These are phyloP conservation scores for Salicornia ramosissima DNA, from an alignment of 148 eudicot species.

Conservation along the genomic window DNA sequence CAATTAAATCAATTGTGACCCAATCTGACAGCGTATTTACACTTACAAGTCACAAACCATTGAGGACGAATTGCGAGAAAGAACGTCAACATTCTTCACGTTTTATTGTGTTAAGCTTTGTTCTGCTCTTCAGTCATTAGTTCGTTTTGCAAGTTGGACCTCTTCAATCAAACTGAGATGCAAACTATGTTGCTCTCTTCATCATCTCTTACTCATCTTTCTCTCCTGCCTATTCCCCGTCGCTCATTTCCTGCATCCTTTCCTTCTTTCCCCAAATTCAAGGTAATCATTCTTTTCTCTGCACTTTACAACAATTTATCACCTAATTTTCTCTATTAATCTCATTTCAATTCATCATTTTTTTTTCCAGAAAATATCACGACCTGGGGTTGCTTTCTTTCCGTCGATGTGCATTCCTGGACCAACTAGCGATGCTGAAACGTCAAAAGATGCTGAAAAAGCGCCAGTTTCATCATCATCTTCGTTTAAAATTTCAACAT, in stretches of 20 bases:
- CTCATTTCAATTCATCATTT: background rate
- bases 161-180: background rate
- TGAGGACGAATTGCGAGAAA: too few species aligned
- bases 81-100: too few species aligned
- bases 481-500: conserved; percentile 43
- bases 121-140: background rate
- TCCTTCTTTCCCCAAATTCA: conserved; percentile 19
- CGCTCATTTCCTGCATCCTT: conserved; percentile 16
- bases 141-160: background rate
- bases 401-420: conserved; percentile 23
- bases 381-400: conserved; percentile 1
- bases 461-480: conserved; percentile 18
- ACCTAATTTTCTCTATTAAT: background rate
- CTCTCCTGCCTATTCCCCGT: conserved; percentile 8
- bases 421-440: conserved; percentile 19
- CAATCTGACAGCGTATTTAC: too few species aligned
- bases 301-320: background rate
- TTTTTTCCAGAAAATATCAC: background rate
- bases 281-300: background rate
- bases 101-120: background rate
- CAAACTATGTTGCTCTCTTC: conserved; percentile 25
- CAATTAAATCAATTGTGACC: too few species aligned
- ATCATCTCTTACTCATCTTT: conserved; percentile 21
- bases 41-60: too few species aligned
- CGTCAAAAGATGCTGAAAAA: conserved; percentile 23